Evolutionary conservation across 345 rosid species (phyloP).

Genomic region (Lepidium africanum): DNA sequence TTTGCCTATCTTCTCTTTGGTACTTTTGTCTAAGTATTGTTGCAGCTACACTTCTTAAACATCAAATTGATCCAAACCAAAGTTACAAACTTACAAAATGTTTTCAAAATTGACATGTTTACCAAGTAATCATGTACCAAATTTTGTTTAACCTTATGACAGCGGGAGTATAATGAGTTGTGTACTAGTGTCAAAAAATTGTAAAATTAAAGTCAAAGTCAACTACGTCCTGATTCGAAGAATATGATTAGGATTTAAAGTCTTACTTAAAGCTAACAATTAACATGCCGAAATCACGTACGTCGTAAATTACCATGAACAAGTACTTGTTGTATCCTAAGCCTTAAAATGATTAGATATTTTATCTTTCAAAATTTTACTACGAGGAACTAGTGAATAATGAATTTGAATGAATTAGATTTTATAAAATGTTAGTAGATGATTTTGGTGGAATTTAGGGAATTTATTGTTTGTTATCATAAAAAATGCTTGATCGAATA

Average conservation of each 20-base stretch:
- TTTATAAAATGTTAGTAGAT: too few species aligned
- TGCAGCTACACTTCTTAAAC: not conserved
- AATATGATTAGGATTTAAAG: not conserved
- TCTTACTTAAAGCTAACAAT: not conserved
- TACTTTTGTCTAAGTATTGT: not conserved
- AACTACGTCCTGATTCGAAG: too few species aligned
- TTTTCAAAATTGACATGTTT: too few species aligned
- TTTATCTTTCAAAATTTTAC: too few species aligned
- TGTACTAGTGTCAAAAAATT: too few species aligned
- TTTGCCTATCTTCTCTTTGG: not conserved
- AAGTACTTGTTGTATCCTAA: not conserved
- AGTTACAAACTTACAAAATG: not conserved
- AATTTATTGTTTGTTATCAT: too few species aligned
- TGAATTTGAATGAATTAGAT: too few species aligned
- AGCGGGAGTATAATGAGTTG: not conserved
- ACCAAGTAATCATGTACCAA: not conserved
- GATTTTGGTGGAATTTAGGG: too few species aligned
- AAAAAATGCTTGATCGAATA: too few species aligned
- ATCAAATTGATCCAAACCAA: not conserved
- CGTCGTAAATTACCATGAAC: conserved; percentile 16
- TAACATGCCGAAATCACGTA: conserved; percentile 17
- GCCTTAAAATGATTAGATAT: not conserved
- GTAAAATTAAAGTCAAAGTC: too few species aligned
- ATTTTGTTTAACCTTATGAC: not conserved
- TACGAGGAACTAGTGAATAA: too few species aligned